Evolutionary conservation across 2,329 filamentous ascomycete species (phyloP), one percentile per base, ranked within the genome.

Genomic region (Rhinocladiella similis): DNA sequence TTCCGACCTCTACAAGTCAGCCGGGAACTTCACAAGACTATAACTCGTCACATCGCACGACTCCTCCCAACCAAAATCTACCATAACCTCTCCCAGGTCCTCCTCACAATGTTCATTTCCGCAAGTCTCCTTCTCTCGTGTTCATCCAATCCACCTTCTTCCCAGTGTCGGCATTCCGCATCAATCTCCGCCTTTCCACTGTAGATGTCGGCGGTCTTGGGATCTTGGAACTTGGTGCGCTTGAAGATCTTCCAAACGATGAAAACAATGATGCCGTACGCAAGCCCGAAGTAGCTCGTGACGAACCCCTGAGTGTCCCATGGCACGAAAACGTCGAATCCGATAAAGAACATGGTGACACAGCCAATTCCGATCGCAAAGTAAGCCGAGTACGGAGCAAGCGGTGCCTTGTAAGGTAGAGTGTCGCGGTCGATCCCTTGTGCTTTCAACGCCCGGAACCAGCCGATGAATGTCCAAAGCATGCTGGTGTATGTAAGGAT

Each of bases 321-420:
- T 1, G 70, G 50, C 61, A 65, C 66, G 43, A 74, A 73, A 1
- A 68, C 64, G 12, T 68, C 66, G 49, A 72, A 90, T 85, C 84
- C 82, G 14, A 88, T 90, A 51, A 90, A 77, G 2, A 91, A 68
- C 51, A 89, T 86, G 25, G 85, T 71, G 25, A 82, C 70, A 64
- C 77, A 82, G 53, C 68, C 80, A 73, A 72, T 62, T 0, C 60
- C 19, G 5, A 90, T 72, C 0, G 83, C 85, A 41, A 86, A 83
- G 65, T 80, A 90, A 0, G 88, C 86, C 0, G 81, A 80, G 64
- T 85, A 91, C 1, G 89, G 89, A 74, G 90, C 88, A 29, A 82
- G 76, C 41, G 79, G 80, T 0, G 85, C 83, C 59, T 80, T 84
- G 74, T 89, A 91, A 0, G 88, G 87, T n/a, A 92, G 73, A 0